Percentiles rank a stretch among this genome's conserved stretches.
phyloP scores from a whole-genome alignment of 495 filamentous ascomycete genomes.

The Parmelia sp. region DNA sequence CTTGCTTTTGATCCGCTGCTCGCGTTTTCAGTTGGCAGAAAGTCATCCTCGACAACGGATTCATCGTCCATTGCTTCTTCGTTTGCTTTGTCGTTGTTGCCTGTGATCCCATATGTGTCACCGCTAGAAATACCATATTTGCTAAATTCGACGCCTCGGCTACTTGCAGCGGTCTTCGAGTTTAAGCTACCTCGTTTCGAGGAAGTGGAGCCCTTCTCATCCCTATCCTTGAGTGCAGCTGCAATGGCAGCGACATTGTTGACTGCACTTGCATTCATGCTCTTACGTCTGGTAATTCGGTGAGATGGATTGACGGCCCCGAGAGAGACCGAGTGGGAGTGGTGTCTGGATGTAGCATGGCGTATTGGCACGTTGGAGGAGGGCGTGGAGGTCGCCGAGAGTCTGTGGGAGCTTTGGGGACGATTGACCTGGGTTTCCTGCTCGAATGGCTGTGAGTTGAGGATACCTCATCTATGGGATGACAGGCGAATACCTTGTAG shows the following conservation, averaged over 20 bases:
- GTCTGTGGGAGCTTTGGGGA: slow-evolving; percentile 25
- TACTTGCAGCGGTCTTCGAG: slow-evolving; percentile 34
- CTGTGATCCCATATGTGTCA: not conserved
- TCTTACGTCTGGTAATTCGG: slow-evolving; percentile 89
- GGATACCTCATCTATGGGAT: not conserved
- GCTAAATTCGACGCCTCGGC: slow-evolving; percentile 40
- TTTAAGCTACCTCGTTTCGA: slow-evolving; percentile 41
- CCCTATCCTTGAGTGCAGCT: slow-evolving; percentile 65
- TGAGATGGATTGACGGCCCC: slow-evolving; percentile 73
- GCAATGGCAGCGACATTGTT: slow-evolving; percentile 70
- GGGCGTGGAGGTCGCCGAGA: slow-evolving; percentile 22
- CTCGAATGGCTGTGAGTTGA: slow-evolving; percentile 1
- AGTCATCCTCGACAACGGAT: slow-evolving; percentile 26
- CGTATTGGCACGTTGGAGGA: slow-evolving; percentile 23
- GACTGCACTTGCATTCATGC: slow-evolving; percentile 69
- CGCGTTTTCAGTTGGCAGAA: slow-evolving; percentile 11
- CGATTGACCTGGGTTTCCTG: slow-evolving; percentile 23
- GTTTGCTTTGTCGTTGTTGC: slow-evolving; percentile 55
- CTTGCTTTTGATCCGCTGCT: slow-evolving; percentile 53
- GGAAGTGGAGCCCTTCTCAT: slow-evolving; percentile 31
- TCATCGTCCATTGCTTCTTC: slow-evolving; percentile 49
- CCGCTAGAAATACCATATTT: slow-evolving; percentile 31
- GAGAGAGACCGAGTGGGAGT: slow-evolving; percentile 75
- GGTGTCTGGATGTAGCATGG: slow-evolving; percentile 61
- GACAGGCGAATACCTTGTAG: slow-evolving; percentile 19